Base-by-base conservation (phyloP, 306 rosid species). In the Pyrus bretschneideri region DNA sequence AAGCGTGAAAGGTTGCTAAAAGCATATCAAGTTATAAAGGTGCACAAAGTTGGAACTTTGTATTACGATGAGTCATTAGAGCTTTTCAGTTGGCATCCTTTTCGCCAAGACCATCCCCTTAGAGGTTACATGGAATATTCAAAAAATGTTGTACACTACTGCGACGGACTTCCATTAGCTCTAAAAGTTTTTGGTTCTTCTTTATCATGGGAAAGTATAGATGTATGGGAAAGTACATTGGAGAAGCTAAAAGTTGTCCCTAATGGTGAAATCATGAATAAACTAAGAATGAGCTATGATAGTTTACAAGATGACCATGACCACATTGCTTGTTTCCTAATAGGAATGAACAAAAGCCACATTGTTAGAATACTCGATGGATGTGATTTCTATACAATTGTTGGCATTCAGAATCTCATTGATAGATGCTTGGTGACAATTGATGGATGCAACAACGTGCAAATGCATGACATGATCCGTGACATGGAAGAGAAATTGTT, bases 281-380 rank as follows among this genome's bases (percentile, higher is more conserved):
- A 64, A 1, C 23, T 64, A 0, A 31, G 44, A 17, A 31, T 17
- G 17, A 64, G 44, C 0, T 68, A 68, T 0, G 35, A 68, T 1
- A 11, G 19, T 40, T 44, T 68, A 31, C 35, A 31, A 23, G 57
- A 68, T 68, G 55, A 40, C 3, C 72, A 68, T 68, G 72, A 68
- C n/a, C 33, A 68, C n/a, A 68, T 68, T 68, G 57, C 72, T 42
- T 68, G 72, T 42, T 68, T 68, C 72, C 5, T 68, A 4, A 22
- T 13, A 0, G 72, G 35, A 3, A 68, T 4, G 31, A 13, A 42
- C 2, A 14, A 44, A 22, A 14, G 23, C 0, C 11, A 68, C 35
- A 23, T 44, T 13, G 57, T 42, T 6, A 44, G 55, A 0, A 42
- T 68, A 44, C 72, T 68, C 5, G 35, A 68, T 6, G 72, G 31